phyloP scores from a whole-genome alignment of 768 basidiomycete species.

The Amanita thiersii region DNA sequence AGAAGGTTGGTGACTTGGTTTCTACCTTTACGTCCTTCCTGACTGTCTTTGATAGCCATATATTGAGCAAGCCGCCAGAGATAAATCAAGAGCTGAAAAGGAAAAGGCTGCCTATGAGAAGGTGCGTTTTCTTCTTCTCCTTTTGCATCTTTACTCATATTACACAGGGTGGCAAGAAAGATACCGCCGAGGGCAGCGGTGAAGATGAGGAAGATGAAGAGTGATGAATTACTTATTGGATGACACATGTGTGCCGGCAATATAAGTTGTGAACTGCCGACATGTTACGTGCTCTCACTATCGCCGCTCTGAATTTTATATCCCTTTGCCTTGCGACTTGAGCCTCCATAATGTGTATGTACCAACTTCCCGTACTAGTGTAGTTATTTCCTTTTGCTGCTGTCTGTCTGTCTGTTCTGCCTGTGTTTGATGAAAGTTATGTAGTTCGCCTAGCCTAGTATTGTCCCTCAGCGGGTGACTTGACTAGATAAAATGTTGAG shows the following conservation, averaged over 20 bases:
- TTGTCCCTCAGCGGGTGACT: too few species aligned
- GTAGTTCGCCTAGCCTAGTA: too few species aligned
- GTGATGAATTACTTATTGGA: slow-evolving; percentile 14
- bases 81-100: slow-evolving; percentile 82
- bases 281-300: not conserved
- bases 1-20: slow-evolving; percentile 53
- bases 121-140: slow-evolving; percentile 8
- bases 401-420: not conserved
- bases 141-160: not conserved
- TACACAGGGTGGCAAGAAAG: slow-evolving; percentile 19
- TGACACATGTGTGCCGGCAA: not conserved
- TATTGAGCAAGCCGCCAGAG: slow-evolving; percentile 74
- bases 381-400: slow-evolving; percentile 6
- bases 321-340: not conserved
- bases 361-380: slow-evolving; percentile 7
- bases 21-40: slow-evolving; percentile 3
- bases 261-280: not conserved
- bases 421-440: too few species aligned
- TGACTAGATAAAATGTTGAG: too few species aligned
- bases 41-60: slow-evolving; percentile 58
- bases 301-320: not conserved
- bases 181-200: slow-evolving; percentile 16
- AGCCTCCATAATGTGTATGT: slow-evolving; percentile 1
- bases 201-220: slow-evolving; percentile 29
- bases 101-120: slow-evolving; percentile 57